Conservation (phyloP, 2,329 filamentous ascomycete genomes). For the Fusarium tuaranense region DNA sequence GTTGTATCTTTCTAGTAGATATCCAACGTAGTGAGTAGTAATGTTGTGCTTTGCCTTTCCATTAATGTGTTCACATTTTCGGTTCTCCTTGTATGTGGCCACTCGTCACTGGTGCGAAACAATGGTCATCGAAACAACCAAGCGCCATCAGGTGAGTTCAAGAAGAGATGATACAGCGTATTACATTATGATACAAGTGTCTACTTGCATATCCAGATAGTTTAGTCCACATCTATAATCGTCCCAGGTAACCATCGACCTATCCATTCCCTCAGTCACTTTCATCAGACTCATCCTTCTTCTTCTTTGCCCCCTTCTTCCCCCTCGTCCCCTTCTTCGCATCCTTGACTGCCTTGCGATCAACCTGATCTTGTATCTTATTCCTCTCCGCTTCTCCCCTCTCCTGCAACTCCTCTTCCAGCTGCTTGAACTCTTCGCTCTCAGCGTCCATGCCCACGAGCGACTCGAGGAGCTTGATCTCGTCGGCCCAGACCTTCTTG, state of each 20-base stretch:
- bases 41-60: neutral
- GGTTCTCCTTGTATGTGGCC: neutral
- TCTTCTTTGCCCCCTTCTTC: conserved; percentile 48
- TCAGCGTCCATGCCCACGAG: conserved; percentile 87
- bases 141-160: neutral
- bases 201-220: neutral
- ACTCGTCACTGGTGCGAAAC: neutral
- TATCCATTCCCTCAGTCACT: conserved; percentile 42
- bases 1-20: no score
- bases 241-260: neutral
- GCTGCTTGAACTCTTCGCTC: conserved; percentile 74
- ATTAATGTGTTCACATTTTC: neutral
- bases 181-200: neutral
- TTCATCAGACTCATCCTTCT: conserved; percentile 49
- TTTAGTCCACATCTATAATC: neutral
- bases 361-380: conserved; percentile 82
- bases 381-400: conserved; percentile 78
- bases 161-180: neutral
- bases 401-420: conserved; percentile 74
- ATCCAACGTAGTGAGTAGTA: no score
- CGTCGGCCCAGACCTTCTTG: conserved; percentile 86
- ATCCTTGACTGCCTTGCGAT: conserved; percentile 76
- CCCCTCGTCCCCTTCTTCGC: conserved; percentile 49
- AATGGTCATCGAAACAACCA: neutral
- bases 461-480: conserved; percentile 94